Evolutionary conservation across 768 basidiomycete genomes (phyloP), one percentile per base, ranked within the genome.

Genomic region (Amanita phalloides): DNA sequence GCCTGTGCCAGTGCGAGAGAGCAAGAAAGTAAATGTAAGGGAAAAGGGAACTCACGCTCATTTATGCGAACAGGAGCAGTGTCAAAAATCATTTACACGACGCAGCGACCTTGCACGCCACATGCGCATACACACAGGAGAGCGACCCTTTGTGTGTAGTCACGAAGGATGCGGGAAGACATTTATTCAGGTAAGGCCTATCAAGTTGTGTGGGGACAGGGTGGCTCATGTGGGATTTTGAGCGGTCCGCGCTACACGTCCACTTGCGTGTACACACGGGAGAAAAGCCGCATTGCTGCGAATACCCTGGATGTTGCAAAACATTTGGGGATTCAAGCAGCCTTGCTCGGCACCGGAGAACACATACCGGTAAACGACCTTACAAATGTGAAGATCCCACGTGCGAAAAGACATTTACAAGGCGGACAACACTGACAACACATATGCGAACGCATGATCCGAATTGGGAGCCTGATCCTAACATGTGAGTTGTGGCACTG

Each of bases 251-350:
- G 25, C 71, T 95, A 53, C 88, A 89, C 55, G 91, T 95, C 1
- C 92, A 95, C 64, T 73, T 76, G 47, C 82, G 92, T 17, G 89
- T 91, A 2, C 92, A 95, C 63, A 93, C 92, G 4, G 92, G 92
- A 36, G 92, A 95, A 69, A 89, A 90, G 60, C 92, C 92, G 8
- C 92, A 95, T 64, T 78, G 74, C 45, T 95, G 92, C 69, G 88
- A 90, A 70, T 90, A 91, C 64, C 86, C 86, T 2, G 86, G 81
- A 6, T 95, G 91, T 65, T 78, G 76, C 45, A 90, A 87, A 70
- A 87, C 86, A 0, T 95, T 94, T 68, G 82, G 87, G 44, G 91
- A 95, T 63, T 94, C 91, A 3, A 91, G 90, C 60, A 89, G 86
- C 68, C 77, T 95, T 42, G 91, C 92, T 45, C 81, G 92, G 55